Evolutionary conservation across 192 early-diverging fungal genomes (phyloP), one percentile per base, ranked within the genome.

Genomic region (Coemansia sp.): DNA sequence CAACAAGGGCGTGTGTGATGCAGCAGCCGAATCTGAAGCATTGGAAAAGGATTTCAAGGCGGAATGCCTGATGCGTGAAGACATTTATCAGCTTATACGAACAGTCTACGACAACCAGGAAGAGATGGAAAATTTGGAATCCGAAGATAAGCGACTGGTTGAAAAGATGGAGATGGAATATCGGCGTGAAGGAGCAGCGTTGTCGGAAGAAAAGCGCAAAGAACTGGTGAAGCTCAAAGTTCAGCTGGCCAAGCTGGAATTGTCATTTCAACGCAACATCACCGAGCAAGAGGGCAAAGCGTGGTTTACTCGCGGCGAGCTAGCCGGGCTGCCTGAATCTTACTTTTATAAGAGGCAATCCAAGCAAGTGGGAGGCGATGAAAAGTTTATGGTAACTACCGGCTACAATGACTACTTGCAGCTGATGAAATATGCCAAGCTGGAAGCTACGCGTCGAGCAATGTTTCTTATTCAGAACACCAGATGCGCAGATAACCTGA

Each of bases 321-420:
- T 89, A 26, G 86, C 81, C 12, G 88, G 86, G 6, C 61, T 93
- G 69, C 81, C 83, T 7, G 79, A 79, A 16, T 80, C 74, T 39
- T 89, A 83, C 56, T 66, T 88, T 14, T 78, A 71, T 7, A 76
- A 77, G 12, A 62, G 79, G 11, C 57, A 58, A 23, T 84, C 67
- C 16, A 54, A 65, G 20, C 67, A 62, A 20, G 60, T 58, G 18
- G 81, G 85, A 31, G 87, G 83, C 7, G 53, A 63, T 6, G 62
- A 55, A 16, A 78, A 82, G 44, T 87, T 67, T 38, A 51, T 80
- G 17, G 76, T 90, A 16, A 84, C 84, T 0, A 82, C 88, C 61
- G 84, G 85, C 64, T 85, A 80, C 48, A 72, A 77, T 7, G 77
- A 81, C 58, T 52, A 59, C 15, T 50, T 45, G 9, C 50, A 63